Percentiles rank a stretch among this genome's conserved stretches.
Evolutionary conservation across 2,329 filamentous ascomycete species (phyloP).

Genomic region (Atkinsonella hypoxylon): DNA sequence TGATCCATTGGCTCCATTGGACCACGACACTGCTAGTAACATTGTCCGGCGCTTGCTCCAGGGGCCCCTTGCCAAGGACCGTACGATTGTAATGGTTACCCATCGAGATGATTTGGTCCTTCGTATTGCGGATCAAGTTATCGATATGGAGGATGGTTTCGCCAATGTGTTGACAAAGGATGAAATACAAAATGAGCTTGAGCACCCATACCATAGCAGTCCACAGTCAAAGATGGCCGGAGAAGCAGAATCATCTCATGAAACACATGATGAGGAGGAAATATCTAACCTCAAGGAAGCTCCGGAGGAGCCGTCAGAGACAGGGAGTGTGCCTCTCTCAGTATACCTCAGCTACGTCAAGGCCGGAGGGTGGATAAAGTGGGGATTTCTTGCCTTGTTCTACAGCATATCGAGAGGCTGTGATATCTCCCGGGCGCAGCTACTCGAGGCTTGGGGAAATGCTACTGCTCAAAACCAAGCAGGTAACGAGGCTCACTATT

Average conservation of each 20-base stretch:
- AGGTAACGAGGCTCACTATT: slow-evolving; percentile 10
- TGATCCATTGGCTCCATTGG: slow-evolving; percentile 50
- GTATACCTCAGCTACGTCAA: slow-evolving; percentile 82
- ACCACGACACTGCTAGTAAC: slow-evolving; percentile 48
- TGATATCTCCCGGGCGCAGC: slow-evolving; percentile 61
- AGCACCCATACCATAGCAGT: slow-evolving; percentile 22
- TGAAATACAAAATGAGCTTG: slow-evolving; percentile 28
- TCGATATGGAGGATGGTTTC: slow-evolving; percentile 54
- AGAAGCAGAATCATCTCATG: slow-evolving; percentile 16
- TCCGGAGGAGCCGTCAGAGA: slow-evolving; percentile 22
- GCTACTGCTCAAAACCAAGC: slow-evolving; percentile 17
- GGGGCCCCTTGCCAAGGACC: slow-evolving; percentile 45
- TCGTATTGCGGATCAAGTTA: slow-evolving; percentile 58
- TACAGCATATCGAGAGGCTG: slow-evolving; percentile 52
- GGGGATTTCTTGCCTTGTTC: slow-evolving; percentile 51
- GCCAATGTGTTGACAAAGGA: slow-evolving; percentile 37
- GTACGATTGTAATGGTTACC: slow-evolving; percentile 69
- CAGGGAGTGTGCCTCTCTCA: slow-evolving; percentile 61
- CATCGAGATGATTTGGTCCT: slow-evolving; percentile 69
- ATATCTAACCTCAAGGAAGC: slow-evolving; percentile 12
- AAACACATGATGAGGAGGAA: slow-evolving; percentile 17
- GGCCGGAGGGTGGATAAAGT: slow-evolving; percentile 65
- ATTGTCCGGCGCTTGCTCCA: slow-evolving; percentile 51
- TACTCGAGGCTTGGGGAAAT: slow-evolving; percentile 80
- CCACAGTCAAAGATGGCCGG: slow-evolving; percentile 7